phyloP scores from a whole-genome alignment of 257 asterid species.

The Solanum habrochaites region DNA sequence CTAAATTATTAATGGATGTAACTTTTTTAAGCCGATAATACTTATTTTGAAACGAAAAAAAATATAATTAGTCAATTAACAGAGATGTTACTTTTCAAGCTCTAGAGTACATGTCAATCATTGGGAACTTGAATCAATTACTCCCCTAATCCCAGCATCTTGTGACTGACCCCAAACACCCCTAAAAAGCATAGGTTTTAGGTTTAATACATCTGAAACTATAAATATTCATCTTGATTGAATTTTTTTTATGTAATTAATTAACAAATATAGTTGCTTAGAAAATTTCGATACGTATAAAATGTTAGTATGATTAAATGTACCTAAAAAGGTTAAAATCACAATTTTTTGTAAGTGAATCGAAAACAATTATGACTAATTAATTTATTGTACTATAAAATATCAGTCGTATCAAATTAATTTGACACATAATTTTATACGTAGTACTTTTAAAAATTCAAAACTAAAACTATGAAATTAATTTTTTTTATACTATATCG shows the following conservation, averaged over 20 bases:
- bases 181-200: background rate
- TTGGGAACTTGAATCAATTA: constrained; percentile 14
- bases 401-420: background rate
- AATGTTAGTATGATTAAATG: background rate
- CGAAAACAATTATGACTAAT: background rate
- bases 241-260: too few species aligned
- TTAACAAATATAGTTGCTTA: too few species aligned
- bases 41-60: background rate
- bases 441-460: background rate
- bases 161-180: background rate
- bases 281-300: too few species aligned
- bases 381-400: background rate
- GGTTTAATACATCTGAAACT: background rate
- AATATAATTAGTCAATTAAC: background rate
- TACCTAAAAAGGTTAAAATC: background rate
- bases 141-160: constrained; percentile 10
- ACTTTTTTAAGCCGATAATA: too few species aligned
- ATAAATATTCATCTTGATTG: too few species aligned
- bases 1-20: background rate
- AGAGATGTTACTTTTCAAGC: background rate
- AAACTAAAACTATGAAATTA: background rate
- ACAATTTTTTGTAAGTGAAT: background rate
- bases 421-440: background rate
- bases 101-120: constrained; percentile 16
- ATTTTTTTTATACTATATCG: background rate